Evolutionary conservation across 805 yeast genomes (phyloP), one percentile per base, ranked within the genome.

Genomic region (Metschnikowia lochheadii): DNA sequence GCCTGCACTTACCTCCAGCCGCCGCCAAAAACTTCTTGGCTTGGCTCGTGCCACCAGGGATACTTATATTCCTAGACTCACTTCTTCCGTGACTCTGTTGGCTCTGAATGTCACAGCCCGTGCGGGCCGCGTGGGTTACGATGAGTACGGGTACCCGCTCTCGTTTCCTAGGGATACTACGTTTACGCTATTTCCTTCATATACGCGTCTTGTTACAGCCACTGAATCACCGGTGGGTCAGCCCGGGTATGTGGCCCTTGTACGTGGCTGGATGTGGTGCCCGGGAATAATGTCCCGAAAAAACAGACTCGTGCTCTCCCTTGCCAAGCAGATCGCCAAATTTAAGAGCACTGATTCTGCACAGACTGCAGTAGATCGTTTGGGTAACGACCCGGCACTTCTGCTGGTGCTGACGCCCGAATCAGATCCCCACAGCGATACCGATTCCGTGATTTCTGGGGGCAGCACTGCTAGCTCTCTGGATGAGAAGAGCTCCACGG

Each of bases 201-300:
- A 72, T 55, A 66, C 77, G 2, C 57, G 72, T 10, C 47, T 53
- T n/a, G 52, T 48, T 7, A 51, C 58, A 33, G 64, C 58, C 7
- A 40, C 37, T 3, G 52, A 51, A 5, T 54, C 57, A 1, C 53
- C 52, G 2, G 18, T 51, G 18, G 52, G 46, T 33, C 21, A 37
- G 13, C 48, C 26, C 76, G 63, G 73, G 83, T 73, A 71, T 46
- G 81, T 72, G 55, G 78, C 78, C 37, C 81, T 82, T 34, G 80
- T 91, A 2, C 76, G 87, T 40, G 96, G 97, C 6, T 81, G 87
- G 78, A 69, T 86, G 26, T 75, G 81, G 10, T 75, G 87, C 39
- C 89, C 90, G 0, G 95, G 95, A 0, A 71, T 78, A 7, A 78
- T 82, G 74, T 78, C 80, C 31, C 73, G 95, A 39, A 89, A 85